Conservation (phyloP, 176 grass and related monocot genomes). For the Tuctoria greenei region DNA sequence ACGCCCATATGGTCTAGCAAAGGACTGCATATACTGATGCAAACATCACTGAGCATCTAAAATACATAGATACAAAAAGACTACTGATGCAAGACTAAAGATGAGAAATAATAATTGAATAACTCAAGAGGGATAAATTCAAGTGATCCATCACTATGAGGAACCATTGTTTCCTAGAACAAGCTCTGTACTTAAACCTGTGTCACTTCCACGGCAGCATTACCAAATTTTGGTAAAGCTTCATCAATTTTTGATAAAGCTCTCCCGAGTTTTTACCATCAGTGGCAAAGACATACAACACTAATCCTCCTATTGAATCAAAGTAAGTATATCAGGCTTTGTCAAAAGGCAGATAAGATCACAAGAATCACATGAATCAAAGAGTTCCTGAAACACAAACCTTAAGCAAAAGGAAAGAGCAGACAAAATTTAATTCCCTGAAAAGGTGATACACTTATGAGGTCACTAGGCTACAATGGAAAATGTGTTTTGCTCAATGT, state of each 20-base stretch:
- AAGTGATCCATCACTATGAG: neutral
- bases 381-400: neutral
- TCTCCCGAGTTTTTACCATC: neutral
- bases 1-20: neutral
- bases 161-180: neutral
- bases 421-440: neutral
- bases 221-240: neutral
- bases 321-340: neutral
- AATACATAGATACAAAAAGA: conserved; percentile 1
- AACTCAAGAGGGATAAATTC: neutral
- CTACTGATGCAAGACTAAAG: neutral
- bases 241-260: neutral
- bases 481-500: neutral
- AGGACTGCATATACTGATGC: neutral
- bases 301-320: neutral
- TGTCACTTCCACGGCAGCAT: neutral
- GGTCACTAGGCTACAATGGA: neutral
- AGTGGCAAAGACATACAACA: neutral
- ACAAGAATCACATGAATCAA: neutral
- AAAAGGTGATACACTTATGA: neutral
- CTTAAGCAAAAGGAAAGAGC: neutral
- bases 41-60: neutral
- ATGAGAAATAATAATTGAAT: neutral
- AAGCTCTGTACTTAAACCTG: neutral
- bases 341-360: neutral